A percentile compares a stretch with the other conserved stretches of the same genome.
These are phyloP conservation scores for Pichia exigua DNA, from an alignment of 805 yeast genomes.

Conservation along the genomic window DNA sequence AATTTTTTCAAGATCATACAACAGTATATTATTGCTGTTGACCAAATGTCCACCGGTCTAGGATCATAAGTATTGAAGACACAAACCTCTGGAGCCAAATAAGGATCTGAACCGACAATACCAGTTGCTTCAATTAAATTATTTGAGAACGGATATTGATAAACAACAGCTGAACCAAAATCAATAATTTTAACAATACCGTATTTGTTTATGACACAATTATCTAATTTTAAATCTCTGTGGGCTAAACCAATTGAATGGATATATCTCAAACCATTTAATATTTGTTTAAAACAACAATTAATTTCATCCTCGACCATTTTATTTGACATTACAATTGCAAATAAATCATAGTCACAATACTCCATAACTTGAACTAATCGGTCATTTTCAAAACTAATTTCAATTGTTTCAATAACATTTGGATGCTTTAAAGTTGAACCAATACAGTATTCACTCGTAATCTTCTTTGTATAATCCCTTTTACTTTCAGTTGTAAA, in stretches of 20 bases:
- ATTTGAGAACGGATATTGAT: conserved; percentile 75
- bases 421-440: conserved; percentile 84
- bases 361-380: conserved; percentile 91
- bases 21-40: conserved; percentile 81
- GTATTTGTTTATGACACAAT: conserved; percentile 74
- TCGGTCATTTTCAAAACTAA: conserved; percentile 79
- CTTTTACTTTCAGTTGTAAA: conserved; percentile 66
- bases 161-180: conserved; percentile 90
- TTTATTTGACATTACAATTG: conserved; percentile 88
- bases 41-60: conserved; percentile 91
- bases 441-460: conserved; percentile 92
- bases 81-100: conserved; percentile 86
- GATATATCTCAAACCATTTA: conserved; percentile 72
- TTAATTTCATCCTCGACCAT: conserved; percentile 74
- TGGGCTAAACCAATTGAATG: conserved; percentile 86
- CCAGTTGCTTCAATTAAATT: conserved; percentile 72
- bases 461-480: conserved; percentile 86
- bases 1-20: conserved; percentile 88
- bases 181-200: conserved; percentile 90
- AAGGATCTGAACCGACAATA: conserved; percentile 84
- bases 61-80: conserved; percentile 81
- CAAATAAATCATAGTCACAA: conserved; percentile 87
- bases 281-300: conserved; percentile 84
- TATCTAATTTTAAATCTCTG: conserved; percentile 85
- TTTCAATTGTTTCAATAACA: conserved; percentile 85